Conservation (phyloP, 129 eudicot species). For the Deinandra increscens region DNA sequence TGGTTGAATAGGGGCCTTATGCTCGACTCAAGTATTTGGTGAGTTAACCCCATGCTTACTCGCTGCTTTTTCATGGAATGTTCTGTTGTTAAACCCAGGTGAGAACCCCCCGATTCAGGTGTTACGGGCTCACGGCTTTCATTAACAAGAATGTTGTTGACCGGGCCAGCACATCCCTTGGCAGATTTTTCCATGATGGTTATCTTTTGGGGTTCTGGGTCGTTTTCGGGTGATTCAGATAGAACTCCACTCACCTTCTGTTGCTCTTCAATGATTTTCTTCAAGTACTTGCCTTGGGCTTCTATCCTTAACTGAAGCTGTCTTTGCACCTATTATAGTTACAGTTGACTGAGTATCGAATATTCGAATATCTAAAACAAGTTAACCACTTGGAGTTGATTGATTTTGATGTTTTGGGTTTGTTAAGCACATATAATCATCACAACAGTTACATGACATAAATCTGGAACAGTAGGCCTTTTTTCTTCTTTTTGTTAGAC, state of each 20-base stretch:
- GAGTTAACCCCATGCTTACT: constrained; percentile 32
- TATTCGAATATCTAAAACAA: not conserved
- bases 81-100: constrained; percentile 30
- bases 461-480: not conserved
- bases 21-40: constrained; percentile 54
- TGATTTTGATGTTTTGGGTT: not conserved
- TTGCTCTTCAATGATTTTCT: constrained; percentile 83
- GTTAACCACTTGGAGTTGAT: not conserved
- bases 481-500: not conserved
- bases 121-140: constrained; percentile 61
- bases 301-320: constrained; percentile 81
- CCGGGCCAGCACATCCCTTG: constrained; percentile 22
- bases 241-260: constrained; percentile 66
- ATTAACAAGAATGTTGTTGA: constrained; percentile 37
- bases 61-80: constrained; percentile 55
- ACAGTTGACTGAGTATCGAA: not conserved
- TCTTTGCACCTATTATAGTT: constrained; percentile 59
- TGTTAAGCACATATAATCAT: not conserved
- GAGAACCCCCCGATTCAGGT: constrained; percentile 60
- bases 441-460: not conserved
- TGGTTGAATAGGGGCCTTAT: constrained; percentile 49
- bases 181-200: constrained; percentile 29
- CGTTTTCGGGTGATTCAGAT: constrained; percentile 41
- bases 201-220: constrained; percentile 37
- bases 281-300: constrained; percentile 84